A percentile compares a stretch with the other conserved stretches of the same genome.
These are phyloP conservation scores for Candida wancherniae DNA, from an alignment of 805 yeast species.

Conservation along the genomic window DNA sequence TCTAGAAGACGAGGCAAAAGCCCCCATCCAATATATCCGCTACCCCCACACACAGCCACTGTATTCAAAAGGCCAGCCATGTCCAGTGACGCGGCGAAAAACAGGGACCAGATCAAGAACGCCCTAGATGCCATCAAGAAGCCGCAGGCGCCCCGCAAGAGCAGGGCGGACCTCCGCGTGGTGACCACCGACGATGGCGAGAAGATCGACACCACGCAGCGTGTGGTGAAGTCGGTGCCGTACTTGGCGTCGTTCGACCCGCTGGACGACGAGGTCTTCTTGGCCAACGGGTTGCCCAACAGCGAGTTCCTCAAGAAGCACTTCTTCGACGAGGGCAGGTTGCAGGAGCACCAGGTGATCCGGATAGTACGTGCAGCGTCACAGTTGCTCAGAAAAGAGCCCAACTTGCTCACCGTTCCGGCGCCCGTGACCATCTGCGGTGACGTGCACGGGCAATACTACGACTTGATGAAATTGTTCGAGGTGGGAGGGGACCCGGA, in stretches of 20 bases:
- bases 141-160: conserved; percentile 16
- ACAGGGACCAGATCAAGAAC: conserved; percentile 48
- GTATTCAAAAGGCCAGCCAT: neutral
- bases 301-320: conserved; percentile 67
- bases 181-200: conserved; percentile 58
- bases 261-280: conserved; percentile 62
- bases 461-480: conserved; percentile 81
- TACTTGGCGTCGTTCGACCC: conserved; percentile 69
- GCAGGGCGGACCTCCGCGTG: conserved; percentile 35
- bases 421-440: conserved; percentile 97
- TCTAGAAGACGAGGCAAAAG: neutral
- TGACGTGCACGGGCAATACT: conserved; percentile 95
- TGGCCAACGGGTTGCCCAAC: conserved; percentile 62
- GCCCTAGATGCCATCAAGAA: conserved; percentile 52
- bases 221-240: conserved; percentile 52
- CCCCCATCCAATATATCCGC: neutral
- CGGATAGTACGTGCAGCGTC: conserved; percentile 65
- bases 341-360: conserved; percentile 65
- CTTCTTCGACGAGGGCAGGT: conserved; percentile 75
- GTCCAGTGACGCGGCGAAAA: conserved; percentile 13
- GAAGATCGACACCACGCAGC: conserved; percentile 48
- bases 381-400: conserved; percentile 58
- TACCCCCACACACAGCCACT: neutral
- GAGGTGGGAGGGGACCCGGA: conserved; percentile 91
- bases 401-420: conserved; percentile 73